Conservation (phyloP, 2,329 filamentous ascomycete species). For the Alternaria sp. region DNA sequence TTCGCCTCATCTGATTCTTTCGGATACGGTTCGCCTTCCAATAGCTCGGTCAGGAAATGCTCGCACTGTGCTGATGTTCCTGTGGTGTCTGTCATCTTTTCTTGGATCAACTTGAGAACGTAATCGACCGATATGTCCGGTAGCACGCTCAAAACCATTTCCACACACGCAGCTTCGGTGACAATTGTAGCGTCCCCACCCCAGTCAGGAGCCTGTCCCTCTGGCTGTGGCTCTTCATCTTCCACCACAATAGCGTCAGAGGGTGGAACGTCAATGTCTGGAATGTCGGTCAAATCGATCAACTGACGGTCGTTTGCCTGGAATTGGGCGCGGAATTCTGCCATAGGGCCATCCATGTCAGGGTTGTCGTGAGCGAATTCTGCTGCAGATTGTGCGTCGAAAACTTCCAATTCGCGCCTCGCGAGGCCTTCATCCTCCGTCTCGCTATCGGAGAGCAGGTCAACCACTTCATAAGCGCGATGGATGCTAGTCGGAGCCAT, state of each 20-base stretch:
- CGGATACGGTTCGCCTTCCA: conserved; percentile 47
- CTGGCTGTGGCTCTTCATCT: conserved; percentile 2
- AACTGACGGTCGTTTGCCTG: conserved; percentile 13
- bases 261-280: conserved; percentile 36
- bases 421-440: conserved; percentile 17
- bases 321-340: conserved; percentile 2
- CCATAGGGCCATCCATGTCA: conserved; percentile 13
- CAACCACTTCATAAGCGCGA: conserved; percentile 25
- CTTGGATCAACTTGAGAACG: conserved; percentile 39
- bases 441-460: conserved; percentile 39
- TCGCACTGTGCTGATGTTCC: conserved; percentile 38
- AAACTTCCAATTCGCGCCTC: conserved; percentile 12
- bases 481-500: conserved; percentile 24
- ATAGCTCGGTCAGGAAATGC: conserved; percentile 38
- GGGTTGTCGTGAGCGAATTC: conserved; percentile 12
- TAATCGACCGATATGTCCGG: conserved; percentile 48
- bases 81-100: conserved; percentile 34
- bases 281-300: conserved; percentile 37
- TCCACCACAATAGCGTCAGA: conserved; percentile 8
- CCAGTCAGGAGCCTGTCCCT: not conserved
- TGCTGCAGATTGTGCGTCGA: conserved; percentile 14
- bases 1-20: conserved; percentile 43
- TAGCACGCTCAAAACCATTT: conserved; percentile 46
- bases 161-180: conserved; percentile 40
- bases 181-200: conserved; percentile 16